These are phyloP conservation scores for Glycine soja DNA, from an alignment of 306 rosid genomes.

Conservation along the genomic window DNA sequence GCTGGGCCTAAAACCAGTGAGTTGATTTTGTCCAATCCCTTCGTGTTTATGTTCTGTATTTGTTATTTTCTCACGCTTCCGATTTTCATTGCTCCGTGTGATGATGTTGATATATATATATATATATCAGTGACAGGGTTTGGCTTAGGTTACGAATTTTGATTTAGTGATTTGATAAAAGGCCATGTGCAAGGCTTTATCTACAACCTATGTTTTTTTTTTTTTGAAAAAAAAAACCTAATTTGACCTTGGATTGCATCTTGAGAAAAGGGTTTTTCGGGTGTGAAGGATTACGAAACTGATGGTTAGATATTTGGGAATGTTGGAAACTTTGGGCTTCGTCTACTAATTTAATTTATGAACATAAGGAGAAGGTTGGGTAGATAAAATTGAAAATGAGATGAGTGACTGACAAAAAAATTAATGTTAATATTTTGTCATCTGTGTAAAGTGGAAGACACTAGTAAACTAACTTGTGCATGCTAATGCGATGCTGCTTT, in stretches of 20 bases:
- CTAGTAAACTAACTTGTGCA: background rate
- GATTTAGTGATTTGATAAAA: constrained; percentile 19
- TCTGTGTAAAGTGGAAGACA: background rate
- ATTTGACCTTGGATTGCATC: background rate
- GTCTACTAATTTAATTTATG: background rate
- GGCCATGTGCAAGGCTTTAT: background rate
- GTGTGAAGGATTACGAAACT: background rate
- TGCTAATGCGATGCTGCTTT: background rate
- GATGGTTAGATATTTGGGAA: constrained; percentile 1
- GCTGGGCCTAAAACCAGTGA: constrained; percentile 99
- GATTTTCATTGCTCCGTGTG: background rate
- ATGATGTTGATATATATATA: background rate
- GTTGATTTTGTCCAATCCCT: constrained; percentile 37
- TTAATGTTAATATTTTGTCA: too few relatives aligned
- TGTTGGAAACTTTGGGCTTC: constrained; percentile 2
- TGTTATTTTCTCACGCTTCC: constrained; percentile 22
- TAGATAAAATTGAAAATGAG: constrained; percentile 19
- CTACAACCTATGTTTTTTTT: background rate
- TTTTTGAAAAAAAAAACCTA: background rate
- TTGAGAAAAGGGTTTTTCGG: background rate
- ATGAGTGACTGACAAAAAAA: background rate
- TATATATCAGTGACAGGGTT: too few relatives aligned
- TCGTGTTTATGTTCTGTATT: background rate
- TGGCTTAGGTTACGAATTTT: background rate
- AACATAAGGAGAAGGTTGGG: background rate